These are phyloP conservation scores for Quercus bicolor DNA, from an alignment of 306 rosid species.

Conservation along the genomic window DNA sequence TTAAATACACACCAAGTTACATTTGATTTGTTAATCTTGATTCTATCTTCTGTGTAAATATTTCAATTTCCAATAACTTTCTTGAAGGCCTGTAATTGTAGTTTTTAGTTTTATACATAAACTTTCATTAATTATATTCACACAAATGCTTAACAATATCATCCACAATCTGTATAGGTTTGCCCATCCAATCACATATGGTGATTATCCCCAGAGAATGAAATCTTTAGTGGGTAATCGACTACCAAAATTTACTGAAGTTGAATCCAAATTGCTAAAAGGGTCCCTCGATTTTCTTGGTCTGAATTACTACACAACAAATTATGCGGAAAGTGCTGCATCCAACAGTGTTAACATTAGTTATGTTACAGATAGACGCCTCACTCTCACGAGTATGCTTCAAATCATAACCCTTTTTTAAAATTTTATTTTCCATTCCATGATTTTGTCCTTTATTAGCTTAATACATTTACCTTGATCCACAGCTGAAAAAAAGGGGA, in stretches of 20 bases:
- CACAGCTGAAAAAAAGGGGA: conserved; percentile 19
- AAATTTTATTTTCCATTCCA: too few species aligned
- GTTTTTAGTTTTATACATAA: too few species aligned
- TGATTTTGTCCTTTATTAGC: too few species aligned
- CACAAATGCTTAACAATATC: not conserved
- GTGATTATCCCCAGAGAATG: conserved; percentile 55
- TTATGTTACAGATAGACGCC: conserved; percentile 29
- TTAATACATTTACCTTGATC: too few species aligned
- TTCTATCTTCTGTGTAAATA: too few species aligned
- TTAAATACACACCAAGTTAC: too few species aligned
- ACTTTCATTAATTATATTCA: not conserved
- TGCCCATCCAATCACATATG: conserved; percentile 48
- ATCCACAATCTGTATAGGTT: conserved; percentile 28
- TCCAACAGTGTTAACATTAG: conserved; percentile 17
- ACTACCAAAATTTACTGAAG: conserved; percentile 48
- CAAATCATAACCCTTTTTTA: too few species aligned
- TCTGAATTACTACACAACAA: conserved; percentile 53
- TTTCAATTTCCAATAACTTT: too few species aligned
- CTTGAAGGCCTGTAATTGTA: too few species aligned
- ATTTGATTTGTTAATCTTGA: too few species aligned
- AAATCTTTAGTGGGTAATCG: conserved; percentile 39
- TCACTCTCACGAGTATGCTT: conserved; percentile 32
- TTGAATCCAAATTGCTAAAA: conserved; percentile 23
- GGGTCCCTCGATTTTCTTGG: conserved; percentile 63
- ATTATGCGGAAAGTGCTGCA: conserved; percentile 32